A percentile compares a stretch with the other conserved stretches of the same genome.
phyloP scores from a whole-genome alignment of 2,329 filamentous ascomycete species.

The Fusarium liriodendri region DNA sequence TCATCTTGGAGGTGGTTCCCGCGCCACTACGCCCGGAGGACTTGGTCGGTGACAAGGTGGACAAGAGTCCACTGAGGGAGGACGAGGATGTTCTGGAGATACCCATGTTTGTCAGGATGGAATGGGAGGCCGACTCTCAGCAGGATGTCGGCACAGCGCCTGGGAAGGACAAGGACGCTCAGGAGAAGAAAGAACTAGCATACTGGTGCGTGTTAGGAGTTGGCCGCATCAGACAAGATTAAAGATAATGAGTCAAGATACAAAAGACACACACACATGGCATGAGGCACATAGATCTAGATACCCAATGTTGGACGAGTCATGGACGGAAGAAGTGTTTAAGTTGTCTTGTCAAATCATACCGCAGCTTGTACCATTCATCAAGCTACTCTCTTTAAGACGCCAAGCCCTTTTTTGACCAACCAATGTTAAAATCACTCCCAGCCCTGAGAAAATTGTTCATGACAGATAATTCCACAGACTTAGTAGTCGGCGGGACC shows the following conservation, averaged over 20 bases:
- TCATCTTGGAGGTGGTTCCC: conserved; percentile 90
- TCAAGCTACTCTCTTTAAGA: conserved; percentile 63
- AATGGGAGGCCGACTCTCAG: conserved; percentile 83
- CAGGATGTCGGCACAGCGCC: conserved; percentile 70
- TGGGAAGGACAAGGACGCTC: conserved; percentile 68
- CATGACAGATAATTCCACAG: conserved; percentile 27
- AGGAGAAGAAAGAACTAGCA: conserved; percentile 86
- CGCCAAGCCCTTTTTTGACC: conserved; percentile 60
- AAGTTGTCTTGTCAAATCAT: conserved; percentile 52
- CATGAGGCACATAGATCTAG: conserved; percentile 45
- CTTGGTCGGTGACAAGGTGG: conserved; percentile 51
- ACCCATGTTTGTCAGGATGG: conserved; percentile 90
- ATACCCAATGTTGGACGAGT: conserved; percentile 53
- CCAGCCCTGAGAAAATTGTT: conserved; percentile 40
- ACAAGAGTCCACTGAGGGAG: conserved; percentile 62
- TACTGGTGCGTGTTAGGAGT: conserved; percentile 96
- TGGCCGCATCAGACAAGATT: conserved; percentile 76
- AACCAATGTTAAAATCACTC: conserved; percentile 51
- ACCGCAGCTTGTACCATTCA: conserved; percentile 58
- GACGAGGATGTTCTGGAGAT: conserved; percentile 83
- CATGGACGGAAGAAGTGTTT: conserved; percentile 45
- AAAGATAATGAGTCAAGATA: conserved; percentile 16
- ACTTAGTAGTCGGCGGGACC: conserved; percentile 83
- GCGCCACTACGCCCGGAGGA: conserved; percentile 60
- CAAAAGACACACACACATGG: conserved; percentile 19